Evolutionary conservation across 2,329 filamentous ascomycete species (phyloP).

Genomic region (Zymoseptoria passerinii): DNA sequence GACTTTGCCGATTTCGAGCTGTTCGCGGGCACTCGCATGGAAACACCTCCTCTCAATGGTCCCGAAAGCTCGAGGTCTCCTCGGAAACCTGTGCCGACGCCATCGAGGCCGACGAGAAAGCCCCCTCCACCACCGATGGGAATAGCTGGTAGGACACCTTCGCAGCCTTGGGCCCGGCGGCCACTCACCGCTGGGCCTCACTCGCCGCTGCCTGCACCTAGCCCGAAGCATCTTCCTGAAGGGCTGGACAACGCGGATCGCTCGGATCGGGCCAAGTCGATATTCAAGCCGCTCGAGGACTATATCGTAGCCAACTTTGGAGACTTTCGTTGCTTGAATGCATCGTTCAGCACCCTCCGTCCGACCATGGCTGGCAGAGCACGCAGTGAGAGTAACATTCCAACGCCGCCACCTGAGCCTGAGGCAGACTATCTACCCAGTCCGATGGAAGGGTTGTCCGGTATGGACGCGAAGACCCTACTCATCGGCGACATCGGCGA

Average conservation of each 20-base stretch:
- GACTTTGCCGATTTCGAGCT: slow-evolving; percentile 22
- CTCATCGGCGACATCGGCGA: slow-evolving; percentile 68
- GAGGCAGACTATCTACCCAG: slow-evolving; percentile 15
- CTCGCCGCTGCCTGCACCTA: slow-evolving; percentile 19
- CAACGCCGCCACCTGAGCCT: slow-evolving; percentile 30
- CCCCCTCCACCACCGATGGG: slow-evolving; percentile 28
- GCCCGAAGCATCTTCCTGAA: slow-evolving; percentile 19
- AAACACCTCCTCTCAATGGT: slow-evolving; percentile 12
- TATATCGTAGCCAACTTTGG: slow-evolving; percentile 64
- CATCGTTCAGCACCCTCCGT: slow-evolving; percentile 58
- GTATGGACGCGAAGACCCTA: slow-evolving; percentile 67
- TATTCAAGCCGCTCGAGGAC: slow-evolving; percentile 71
- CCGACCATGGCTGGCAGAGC: slow-evolving; percentile 31
- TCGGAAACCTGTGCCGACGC: slow-evolving; percentile 21
- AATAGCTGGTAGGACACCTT: slow-evolving; percentile 13
- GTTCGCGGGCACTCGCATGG: slow-evolving; percentile 16
- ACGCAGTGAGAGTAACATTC: slow-evolving; percentile 38
- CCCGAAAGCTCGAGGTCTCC: slow-evolving; percentile 8
- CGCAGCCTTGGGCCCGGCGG: slow-evolving; percentile 11
- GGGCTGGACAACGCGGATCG: slow-evolving; percentile 24
- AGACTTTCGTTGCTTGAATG: slow-evolving; percentile 64
- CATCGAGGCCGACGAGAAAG: slow-evolving; percentile 22
- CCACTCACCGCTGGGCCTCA: slow-evolving; percentile 11
- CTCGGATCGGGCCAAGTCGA: slow-evolving; percentile 41
- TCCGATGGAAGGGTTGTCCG: slow-evolving; percentile 42